phyloP scores from a whole-genome alignment of 1,284 basidiomycete species.

The Moniliella sp. region DNA sequence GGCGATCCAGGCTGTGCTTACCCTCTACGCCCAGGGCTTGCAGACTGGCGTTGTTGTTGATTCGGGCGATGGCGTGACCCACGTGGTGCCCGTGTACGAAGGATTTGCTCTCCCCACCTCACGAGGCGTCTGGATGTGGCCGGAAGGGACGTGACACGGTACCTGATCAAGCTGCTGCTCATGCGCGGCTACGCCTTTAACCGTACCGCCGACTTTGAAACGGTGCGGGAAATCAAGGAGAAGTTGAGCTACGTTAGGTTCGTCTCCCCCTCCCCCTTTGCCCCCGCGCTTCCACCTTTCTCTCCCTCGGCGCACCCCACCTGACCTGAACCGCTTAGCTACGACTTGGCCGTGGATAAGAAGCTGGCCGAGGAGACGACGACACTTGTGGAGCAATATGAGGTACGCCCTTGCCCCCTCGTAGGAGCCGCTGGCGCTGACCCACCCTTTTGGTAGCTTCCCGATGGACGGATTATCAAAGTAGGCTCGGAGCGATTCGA shows the following conservation, averaged over 20 bases:
- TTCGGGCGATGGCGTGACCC: conserved; percentile 94
- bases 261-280: conserved; percentile 9
- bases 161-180: conserved; percentile 88
- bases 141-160: conserved; percentile 88
- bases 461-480: conserved; percentile 87
- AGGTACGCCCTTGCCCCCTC: conserved; percentile 42
- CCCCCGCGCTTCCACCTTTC: not conserved
- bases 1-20: conserved; percentile 92
- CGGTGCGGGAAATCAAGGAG: conserved; percentile 94
- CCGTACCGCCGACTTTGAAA: conserved; percentile 95
- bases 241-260: conserved; percentile 88
- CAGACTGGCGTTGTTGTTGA: conserved; percentile 96
- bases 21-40: conserved; percentile 86
- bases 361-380: conserved; percentile 87
- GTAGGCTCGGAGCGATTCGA: conserved; percentile 97
- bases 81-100: conserved; percentile 94
- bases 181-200: conserved; percentile 99
- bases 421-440: not conserved
- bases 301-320: not conserved
- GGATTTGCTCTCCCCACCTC: conserved; percentile 79
- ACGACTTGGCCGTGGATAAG: conserved; percentile 84
- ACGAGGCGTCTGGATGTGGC: conserved; percentile 77
- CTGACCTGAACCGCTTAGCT: conserved; percentile 34
- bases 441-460: conserved; percentile 45
- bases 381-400: conserved; percentile 82